These are phyloP conservation scores for Stachybotrys chartarum DNA, from an alignment of 2,329 filamentous ascomycete genomes.

Conservation along the genomic window DNA sequence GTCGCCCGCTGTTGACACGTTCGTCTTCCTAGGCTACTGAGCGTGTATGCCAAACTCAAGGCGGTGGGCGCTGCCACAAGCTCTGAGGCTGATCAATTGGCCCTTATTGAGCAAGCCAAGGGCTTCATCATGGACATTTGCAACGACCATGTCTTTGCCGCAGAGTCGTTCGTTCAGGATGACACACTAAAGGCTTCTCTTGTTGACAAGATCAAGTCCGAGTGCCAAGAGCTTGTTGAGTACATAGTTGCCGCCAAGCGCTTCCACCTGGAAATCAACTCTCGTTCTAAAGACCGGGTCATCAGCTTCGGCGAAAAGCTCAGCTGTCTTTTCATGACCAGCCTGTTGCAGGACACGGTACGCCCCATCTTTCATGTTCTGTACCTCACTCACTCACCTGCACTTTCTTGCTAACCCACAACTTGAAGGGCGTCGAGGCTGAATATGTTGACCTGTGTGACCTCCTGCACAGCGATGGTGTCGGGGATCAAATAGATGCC, in stretches of 20 bases:
- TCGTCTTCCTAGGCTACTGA: slow-evolving; percentile 38
- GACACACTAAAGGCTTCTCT: slow-evolving; percentile 51
- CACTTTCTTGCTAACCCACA: slow-evolving; percentile 10
- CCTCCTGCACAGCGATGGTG: slow-evolving; percentile 60
- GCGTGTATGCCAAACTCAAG: slow-evolving; percentile 51
- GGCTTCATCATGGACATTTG: slow-evolving; percentile 74
- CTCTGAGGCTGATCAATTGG: slow-evolving; percentile 43
- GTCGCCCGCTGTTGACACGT: background rate
- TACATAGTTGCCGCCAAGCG: slow-evolving; percentile 58
- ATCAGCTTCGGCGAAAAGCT: slow-evolving; percentile 95
- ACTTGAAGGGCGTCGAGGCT: slow-evolving; percentile 62
- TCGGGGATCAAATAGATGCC: slow-evolving; percentile 50
- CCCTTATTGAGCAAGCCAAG: slow-evolving; percentile 58
- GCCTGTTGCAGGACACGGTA: slow-evolving; percentile 69
- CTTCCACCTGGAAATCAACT: slow-evolving; percentile 69
- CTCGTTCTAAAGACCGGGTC: slow-evolving; percentile 76
- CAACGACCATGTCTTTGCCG: slow-evolving; percentile 71
- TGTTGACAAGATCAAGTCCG: slow-evolving; percentile 59
- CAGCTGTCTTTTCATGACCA: slow-evolving; percentile 86
- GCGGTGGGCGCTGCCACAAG: slow-evolving; percentile 45
- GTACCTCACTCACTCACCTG: slow-evolving; percentile 1
- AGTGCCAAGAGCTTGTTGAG: slow-evolving; percentile 75
- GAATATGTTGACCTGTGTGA: slow-evolving; percentile 89
- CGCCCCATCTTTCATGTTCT: slow-evolving; percentile 3
- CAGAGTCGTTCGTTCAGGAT: slow-evolving; percentile 53